Base-by-base conservation (phyloP, 2,329 filamentous ascomycete genomes). In the Colletotrichum sp. region DNA sequence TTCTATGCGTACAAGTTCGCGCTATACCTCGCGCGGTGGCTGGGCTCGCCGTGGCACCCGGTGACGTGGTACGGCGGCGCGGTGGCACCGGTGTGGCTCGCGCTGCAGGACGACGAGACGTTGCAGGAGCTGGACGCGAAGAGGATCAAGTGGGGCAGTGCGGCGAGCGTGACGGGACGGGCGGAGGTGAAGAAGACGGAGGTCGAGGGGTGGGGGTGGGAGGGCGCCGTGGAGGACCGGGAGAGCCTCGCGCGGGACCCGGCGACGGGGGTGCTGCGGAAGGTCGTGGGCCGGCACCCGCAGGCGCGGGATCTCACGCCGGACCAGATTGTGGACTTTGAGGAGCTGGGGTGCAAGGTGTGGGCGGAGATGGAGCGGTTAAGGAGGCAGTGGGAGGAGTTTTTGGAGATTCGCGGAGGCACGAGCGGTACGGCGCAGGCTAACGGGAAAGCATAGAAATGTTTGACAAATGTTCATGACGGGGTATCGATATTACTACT, bases 21-120 rank as follows among this genome's bases (percentile, higher is more conserved):
- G 5, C 93, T 98, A 82, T 93, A 93, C 83, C 59, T 98, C 18
- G 92, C 92, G 16, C 94, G 96, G 78, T 92, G 91, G 87, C 83
- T 96, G 30, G 97, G 97, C 65, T 98, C 95, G 4, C 95, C 95
- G 13, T 99, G 97, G 97, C 96, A 99, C 83, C 89, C 91, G 1
- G 89, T 95, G 65, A 90, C 90, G n/a, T 89, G 93, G 1, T 98
- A 98, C 86, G 90, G 91, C 24, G 96, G 94, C 57, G 95, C 96
- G 9, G 90, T 90, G 64, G 92, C 95, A 1, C 91, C 95, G 7
- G 93, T 94, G 28, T 98, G 95, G 94, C 86, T 98, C 8, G 92
- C 94, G 0, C 90, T 99, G 15, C 90, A 93, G 24, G 87, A 92
- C 9, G 90, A 93, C 74, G 90, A 90, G 18, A 87, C 88, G 24